Percentiles rank a stretch among this genome's conserved stretches.
Conservation (phyloP, 1,284 basidiomycete genomes). For the Trichosporon sp. region DNA sequence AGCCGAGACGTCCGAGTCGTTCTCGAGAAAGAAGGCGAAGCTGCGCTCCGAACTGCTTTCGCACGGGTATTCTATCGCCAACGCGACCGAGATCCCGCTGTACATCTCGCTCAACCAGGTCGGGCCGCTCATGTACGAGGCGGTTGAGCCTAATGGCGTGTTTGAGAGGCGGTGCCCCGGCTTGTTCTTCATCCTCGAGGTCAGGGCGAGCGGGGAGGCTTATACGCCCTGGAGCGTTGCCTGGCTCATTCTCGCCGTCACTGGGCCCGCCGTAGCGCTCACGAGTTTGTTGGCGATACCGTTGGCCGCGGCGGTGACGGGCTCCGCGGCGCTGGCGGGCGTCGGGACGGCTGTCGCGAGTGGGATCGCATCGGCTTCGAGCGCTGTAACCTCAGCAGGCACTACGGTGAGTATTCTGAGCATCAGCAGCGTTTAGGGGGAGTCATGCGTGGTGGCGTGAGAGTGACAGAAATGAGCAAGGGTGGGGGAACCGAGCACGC, state of each 20-base stretch:
- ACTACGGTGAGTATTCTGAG: slow-evolving; percentile 1
- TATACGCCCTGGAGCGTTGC: slow-evolving; percentile 2
- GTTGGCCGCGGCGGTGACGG: neutral
- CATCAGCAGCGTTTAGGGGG: too few relatives aligned
- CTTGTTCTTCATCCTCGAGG: neutral
- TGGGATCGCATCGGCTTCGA: neutral
- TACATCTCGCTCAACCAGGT: slow-evolving; percentile 4
- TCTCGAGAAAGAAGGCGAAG: neutral
- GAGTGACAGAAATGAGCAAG: too few relatives aligned
- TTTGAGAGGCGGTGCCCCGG: neutral
- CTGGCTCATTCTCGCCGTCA: slow-evolving; percentile 1
- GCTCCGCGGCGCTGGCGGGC: neutral
- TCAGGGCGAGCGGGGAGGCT: neutral
- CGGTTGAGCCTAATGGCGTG: neutral
- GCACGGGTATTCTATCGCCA: neutral
- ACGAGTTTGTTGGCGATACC: neutral
- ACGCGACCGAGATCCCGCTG: slow-evolving; percentile 1
- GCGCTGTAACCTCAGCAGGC: neutral
- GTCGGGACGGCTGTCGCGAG: neutral
- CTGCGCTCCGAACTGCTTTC: neutral
- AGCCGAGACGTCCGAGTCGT: neutral
- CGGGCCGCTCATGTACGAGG: slow-evolving; percentile 2
- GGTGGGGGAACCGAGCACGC: too few relatives aligned
- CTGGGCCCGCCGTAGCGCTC: neutral
- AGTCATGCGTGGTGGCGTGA: too few relatives aligned